phyloP scores from a whole-genome alignment of 257 asterid genomes.

The Jaltomata sinuosa region DNA sequence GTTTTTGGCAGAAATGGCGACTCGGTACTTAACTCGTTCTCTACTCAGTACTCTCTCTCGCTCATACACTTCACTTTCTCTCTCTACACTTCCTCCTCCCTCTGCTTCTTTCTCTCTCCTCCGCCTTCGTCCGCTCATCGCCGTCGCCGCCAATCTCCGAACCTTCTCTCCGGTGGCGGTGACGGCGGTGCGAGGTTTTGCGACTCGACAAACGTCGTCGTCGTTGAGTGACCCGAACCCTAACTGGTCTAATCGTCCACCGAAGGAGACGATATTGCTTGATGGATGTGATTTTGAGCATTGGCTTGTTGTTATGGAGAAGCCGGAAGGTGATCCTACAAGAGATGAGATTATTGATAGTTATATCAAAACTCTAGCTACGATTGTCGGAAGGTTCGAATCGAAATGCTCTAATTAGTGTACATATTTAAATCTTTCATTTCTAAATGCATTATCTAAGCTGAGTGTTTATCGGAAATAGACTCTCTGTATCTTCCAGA shows the following conservation, averaged over 20 bases:
- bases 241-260: conserved; percentile 92
- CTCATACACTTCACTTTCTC: conserved; percentile 28
- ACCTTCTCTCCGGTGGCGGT: conserved; percentile 21
- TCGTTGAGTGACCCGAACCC: conserved; percentile 84
- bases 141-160: conserved; percentile 25
- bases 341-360: conserved; percentile 73
- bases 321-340: conserved; percentile 62
- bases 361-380: conserved; percentile 70
- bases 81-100: conserved; percentile 17
- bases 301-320: conserved; percentile 94
- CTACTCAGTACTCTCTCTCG: conserved; percentile 25
- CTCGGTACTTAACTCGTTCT: conserved; percentile 46
- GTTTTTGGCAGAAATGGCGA: conserved; percentile 54
- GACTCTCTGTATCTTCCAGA: too few relatives aligned
- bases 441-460: neutral
- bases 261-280: conserved; percentile 86
- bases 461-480: too few relatives aligned
- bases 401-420: neutral
- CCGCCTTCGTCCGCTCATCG: conserved; percentile 59
- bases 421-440: neutral
- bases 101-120: conserved; percentile 25
- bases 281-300: conserved; percentile 99
- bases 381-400: conserved; percentile 67
- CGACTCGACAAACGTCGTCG: conserved; percentile 57
- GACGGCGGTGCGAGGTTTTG: conserved; percentile 34